phyloP scores from a whole-genome alignment of 768 basidiomycete genomes.

The Termitomyces sp. region DNA sequence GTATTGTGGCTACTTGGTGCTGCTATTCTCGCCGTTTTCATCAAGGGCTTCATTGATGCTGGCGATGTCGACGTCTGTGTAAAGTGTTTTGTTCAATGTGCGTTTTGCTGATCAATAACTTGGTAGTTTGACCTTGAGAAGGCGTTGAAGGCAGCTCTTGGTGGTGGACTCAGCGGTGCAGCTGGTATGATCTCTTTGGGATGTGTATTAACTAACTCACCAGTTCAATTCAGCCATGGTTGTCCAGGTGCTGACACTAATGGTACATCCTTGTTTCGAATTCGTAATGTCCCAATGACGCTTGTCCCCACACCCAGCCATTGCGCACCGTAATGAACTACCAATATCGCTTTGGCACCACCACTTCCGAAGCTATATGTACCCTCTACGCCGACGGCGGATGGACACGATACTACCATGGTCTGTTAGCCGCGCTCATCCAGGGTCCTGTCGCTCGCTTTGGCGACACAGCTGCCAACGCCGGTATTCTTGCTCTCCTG shows the following conservation, averaged over 20 bases:
- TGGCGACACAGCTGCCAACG: slow-evolving; percentile 94
- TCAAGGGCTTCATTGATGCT: slow-evolving; percentile 69
- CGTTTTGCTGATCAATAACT: background rate
- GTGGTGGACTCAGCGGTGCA: slow-evolving; percentile 89
- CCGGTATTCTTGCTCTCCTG: slow-evolving; percentile 83
- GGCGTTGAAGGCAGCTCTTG: slow-evolving; percentile 79
- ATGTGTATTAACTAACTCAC: background rate
- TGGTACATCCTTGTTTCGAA: slow-evolving; percentile 38
- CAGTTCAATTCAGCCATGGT: slow-evolving; percentile 72
- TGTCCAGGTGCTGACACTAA: slow-evolving; percentile 85
- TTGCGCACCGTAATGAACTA: slow-evolving; percentile 99
- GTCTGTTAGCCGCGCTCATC: slow-evolving; percentile 78
- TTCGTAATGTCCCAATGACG: background rate
- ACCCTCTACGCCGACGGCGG: slow-evolving; percentile 80
- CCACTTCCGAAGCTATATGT: slow-evolving; percentile 56
- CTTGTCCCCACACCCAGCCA: slow-evolving; percentile 43
- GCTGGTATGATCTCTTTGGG: slow-evolving; percentile 47
- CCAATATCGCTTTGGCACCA: slow-evolving; percentile 87
- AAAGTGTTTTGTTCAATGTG: background rate
- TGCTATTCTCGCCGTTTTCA: slow-evolving; percentile 44
- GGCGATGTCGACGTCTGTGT: slow-evolving; percentile 61
- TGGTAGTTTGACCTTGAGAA: slow-evolving; percentile 73
- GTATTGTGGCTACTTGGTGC: slow-evolving; percentile 32
- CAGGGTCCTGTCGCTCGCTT: slow-evolving; percentile 86
- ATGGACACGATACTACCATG: slow-evolving; percentile 83